These are phyloP conservation scores for Tulasnella sp. DNA, from an alignment of 768 basidiomycete species.

Conservation along the genomic window DNA sequence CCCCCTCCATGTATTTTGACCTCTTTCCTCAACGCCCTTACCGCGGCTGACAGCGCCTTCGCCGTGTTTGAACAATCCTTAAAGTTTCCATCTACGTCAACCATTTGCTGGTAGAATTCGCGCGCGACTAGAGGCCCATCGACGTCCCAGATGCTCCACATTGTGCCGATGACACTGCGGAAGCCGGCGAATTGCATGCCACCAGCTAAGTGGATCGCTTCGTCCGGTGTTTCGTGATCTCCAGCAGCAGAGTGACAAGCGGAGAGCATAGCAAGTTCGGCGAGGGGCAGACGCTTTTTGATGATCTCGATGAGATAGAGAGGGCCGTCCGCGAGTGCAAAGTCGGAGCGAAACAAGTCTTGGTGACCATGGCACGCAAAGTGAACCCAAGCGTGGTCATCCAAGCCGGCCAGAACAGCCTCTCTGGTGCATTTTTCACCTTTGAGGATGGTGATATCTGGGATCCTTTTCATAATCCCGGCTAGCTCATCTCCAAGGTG, in stretches of 20 bases:
- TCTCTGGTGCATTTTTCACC: not conserved
- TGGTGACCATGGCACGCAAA: slow-evolving; percentile 7
- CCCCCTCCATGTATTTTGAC: too few species aligned
- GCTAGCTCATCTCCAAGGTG: not conserved
- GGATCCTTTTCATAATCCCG: not conserved
- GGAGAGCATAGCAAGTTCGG: slow-evolving; percentile 1
- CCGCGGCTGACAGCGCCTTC: too few species aligned
- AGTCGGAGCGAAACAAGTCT: not conserved
- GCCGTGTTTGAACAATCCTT: too few species aligned
- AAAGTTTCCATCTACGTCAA: too few species aligned
- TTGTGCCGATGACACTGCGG: not conserved
- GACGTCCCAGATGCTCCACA: slow-evolving; percentile 4
- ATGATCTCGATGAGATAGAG: not conserved
- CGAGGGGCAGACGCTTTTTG: not conserved
- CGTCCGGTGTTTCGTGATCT: not conserved
- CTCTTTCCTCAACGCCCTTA: too few species aligned
- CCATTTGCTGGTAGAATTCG: slow-evolving; percentile 5
- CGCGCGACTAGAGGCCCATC: slow-evolving; percentile 7
- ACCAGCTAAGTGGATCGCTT: slow-evolving; percentile 3
- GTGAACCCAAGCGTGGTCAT: slow-evolving; percentile 6
- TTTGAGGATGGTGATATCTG: not conserved
- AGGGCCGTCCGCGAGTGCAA: not conserved
- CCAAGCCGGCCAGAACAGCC: not conserved
- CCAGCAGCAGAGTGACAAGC: not conserved
- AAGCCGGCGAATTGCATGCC: slow-evolving; percentile 5